phyloP scores from a whole-genome alignment of 257 asterid species.

The Nicotiana noctiflora region DNA sequence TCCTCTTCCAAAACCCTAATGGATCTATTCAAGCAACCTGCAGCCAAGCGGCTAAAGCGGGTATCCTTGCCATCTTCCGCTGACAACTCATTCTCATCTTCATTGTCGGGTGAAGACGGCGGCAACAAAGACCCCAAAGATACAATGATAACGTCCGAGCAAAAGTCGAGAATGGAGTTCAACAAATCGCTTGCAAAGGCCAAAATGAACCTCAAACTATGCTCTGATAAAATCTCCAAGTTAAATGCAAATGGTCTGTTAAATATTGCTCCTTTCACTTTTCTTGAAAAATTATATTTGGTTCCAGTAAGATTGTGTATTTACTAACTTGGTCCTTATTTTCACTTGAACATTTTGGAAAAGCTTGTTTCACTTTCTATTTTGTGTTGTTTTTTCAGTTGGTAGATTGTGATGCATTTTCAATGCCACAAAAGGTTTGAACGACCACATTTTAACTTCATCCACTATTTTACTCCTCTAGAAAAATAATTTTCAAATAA shows the following conservation, averaged over 20 bases:
- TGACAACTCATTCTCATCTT: conserved; percentile 11
- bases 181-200: conserved; percentile 72
- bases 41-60: conserved; percentile 69
- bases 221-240: conserved; percentile 51
- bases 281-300: background rate
- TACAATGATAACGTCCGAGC: conserved; percentile 38
- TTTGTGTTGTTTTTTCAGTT: background rate
- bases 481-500: background rate
- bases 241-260: conserved; percentile 5
- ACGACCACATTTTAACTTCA: background rate
- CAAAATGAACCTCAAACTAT: conserved; percentile 57
- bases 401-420: background rate
- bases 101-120: conserved; percentile 10
- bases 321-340: too few relatives aligned
- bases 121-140: conserved; percentile 23
- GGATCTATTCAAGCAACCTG: conserved; percentile 68
- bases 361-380: background rate
- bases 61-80: conserved; percentile 26
- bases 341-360: background rate
- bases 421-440: background rate
- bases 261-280: background rate
- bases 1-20: conserved; percentile 60
- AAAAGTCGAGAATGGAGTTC: conserved; percentile 59
- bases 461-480: background rate
- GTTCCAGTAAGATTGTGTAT: background rate